Conservation (phyloP, 2,329 filamentous ascomycete species). For the Endoconidiophora laricicola region DNA sequence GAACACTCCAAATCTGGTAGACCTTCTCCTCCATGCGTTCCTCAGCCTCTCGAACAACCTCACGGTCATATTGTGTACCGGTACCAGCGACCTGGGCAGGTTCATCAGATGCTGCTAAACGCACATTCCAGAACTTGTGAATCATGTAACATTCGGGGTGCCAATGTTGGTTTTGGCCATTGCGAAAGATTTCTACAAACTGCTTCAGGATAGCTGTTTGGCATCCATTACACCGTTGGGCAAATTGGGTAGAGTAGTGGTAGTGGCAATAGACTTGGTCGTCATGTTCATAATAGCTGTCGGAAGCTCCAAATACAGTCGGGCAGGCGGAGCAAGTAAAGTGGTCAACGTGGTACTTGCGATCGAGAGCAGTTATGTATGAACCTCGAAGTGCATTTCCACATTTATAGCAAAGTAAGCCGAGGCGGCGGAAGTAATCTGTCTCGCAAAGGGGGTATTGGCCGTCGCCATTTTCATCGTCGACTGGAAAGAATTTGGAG, state of each 20-base stretch:
- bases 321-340: slow-evolving; percentile 96
- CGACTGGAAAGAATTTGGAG: slow-evolving; percentile 96
- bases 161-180: slow-evolving; percentile 97
- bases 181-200: slow-evolving; percentile 96
- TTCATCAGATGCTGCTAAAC: slow-evolving; percentile 30
- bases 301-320: slow-evolving; percentile 93
- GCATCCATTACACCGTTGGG: slow-evolving; percentile 89
- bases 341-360: slow-evolving; percentile 98
- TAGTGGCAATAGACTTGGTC: slow-evolving; percentile 95
- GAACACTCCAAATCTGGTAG: slow-evolving; percentile 92
- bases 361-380: slow-evolving; percentile 93
- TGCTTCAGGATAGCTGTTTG: slow-evolving; percentile 96
- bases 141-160: slow-evolving; percentile 99
- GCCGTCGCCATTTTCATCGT: slow-evolving; percentile 66
- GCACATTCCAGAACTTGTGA: slow-evolving; percentile 99
- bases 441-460: slow-evolving; percentile 96
- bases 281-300: slow-evolving; percentile 98
- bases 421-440: slow-evolving; percentile 88
- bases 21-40: slow-evolving; percentile 96
- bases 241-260: slow-evolving; percentile 95
- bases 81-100: slow-evolving; percentile 6
- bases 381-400: slow-evolving; percentile 85
- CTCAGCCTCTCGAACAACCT: slow-evolving; percentile 66
- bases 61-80: slow-evolving; percentile 33
- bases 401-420: slow-evolving; percentile 81